Base-by-base conservation (phyloP, 1,284 basidiomycete genomes). In the Ceratobasidium sp. region DNA sequence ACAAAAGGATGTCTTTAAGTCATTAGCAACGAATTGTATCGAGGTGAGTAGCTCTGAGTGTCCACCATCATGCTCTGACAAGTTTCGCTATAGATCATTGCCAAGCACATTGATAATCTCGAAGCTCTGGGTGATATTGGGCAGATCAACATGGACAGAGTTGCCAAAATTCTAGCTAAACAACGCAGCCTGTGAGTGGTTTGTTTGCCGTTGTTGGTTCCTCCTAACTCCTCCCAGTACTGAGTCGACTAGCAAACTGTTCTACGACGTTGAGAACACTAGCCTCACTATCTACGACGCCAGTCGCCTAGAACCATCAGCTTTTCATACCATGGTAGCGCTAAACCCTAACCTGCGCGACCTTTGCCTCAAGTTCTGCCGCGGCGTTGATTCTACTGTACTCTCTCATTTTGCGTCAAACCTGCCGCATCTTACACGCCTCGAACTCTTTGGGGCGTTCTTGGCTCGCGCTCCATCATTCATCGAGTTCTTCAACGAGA, bases 91-190 rank as follows among this genome's bases (percentile, higher is more conserved):
- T 79, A 97, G 93, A 86, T 98, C 42, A 92, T 99, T 78, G 93
- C 94, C 40, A 89, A 91, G 67, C 91, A 96, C 83, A 98, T 99
- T 77, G 91, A 97, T 79, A 93, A 97, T 80, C 93, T 98, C 18
- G 97, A 98, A 80, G 93, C 94, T 0, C 87, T 99, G 5, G 96
- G 97, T 0, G 92, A 96, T 82, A 94, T 98, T 76, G 95, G 96
- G 0, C 83, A 89, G 0, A 85, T 93, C 84, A 97, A 95, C 83
- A 88, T 95, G 86, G 92, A 96, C 80, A 91, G 92, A 66, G 93
- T 97, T 61, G 91, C 94, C 33, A 94, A 94, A 84, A 93, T 96
- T 23, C 89, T 99, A 53, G 93, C 94, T 55, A 95, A 95, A 85
- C 96, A 94, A 82, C 89, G 97, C 49, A 91, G 93, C 80, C 87